phyloP scores from a whole-genome alignment of 192 early-diverging fungal species.

The Paraglomus brasilianum region DNA sequence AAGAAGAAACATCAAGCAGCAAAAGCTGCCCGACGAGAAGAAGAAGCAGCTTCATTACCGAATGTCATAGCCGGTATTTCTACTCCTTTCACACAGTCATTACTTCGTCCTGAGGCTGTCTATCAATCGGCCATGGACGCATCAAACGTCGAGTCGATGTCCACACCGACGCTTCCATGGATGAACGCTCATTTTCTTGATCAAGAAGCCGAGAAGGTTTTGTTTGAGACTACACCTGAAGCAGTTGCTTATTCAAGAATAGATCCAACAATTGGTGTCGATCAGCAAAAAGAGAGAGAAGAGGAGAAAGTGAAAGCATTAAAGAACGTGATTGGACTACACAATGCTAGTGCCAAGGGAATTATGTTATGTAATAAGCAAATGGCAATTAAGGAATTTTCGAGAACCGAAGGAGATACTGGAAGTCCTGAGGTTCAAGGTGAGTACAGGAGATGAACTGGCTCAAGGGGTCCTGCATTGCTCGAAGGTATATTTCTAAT shows the following conservation, averaged over 20 bases:
- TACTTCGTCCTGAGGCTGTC: slow-evolving; percentile 35
- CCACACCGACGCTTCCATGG: neutral
- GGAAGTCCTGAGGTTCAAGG: slow-evolving; percentile 94
- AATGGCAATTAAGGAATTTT: slow-evolving; percentile 75
- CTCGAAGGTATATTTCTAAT: neutral
- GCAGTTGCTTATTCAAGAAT: slow-evolving; percentile 34
- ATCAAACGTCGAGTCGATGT: neutral
- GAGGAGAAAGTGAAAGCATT: slow-evolving; percentile 61
- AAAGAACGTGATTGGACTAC: slow-evolving; percentile 71
- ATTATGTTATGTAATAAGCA: slow-evolving; percentile 75
- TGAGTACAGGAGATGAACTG: slow-evolving; percentile 35
- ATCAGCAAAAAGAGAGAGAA: slow-evolving; percentile 42
- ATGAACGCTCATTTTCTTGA: slow-evolving; percentile 41
- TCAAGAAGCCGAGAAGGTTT: slow-evolving; percentile 43
- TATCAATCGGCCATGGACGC: slow-evolving; percentile 37
- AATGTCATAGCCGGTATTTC: slow-evolving; percentile 41
- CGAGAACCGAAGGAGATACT: slow-evolving; percentile 74
- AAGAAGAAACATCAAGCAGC: slow-evolving; percentile 37
- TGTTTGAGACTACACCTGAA: slow-evolving; percentile 49
- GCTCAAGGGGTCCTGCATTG: neutral
- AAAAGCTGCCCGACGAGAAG: slow-evolving; percentile 36
- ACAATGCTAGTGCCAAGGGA: slow-evolving; percentile 78
- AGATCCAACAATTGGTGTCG: slow-evolving; percentile 33
- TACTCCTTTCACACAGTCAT: slow-evolving; percentile 40
- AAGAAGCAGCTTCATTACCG: slow-evolving; percentile 32